phyloP scores from a whole-genome alignment of 495 filamentous ascomycete species.

The Daldinia grandis region DNA sequence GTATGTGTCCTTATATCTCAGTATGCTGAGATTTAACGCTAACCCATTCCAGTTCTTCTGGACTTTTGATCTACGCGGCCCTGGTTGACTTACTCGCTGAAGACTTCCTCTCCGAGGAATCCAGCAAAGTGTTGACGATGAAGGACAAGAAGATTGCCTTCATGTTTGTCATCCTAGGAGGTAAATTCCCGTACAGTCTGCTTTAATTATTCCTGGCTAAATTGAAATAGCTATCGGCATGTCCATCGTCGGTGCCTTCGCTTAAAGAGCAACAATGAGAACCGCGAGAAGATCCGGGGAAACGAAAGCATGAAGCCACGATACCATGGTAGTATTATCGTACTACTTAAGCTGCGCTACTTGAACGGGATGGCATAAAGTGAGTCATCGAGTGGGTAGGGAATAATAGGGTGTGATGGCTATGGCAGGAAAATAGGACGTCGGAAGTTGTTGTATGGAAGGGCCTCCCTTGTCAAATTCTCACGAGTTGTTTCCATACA shows the following conservation, averaged over 20 bases:
- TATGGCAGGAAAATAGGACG: constrained; percentile 12
- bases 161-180: constrained; percentile 52
- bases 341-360: constrained; percentile 13
- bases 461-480: constrained; percentile 27
- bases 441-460: constrained; percentile 14
- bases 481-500: constrained; percentile 21
- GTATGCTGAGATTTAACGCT: not conserved
- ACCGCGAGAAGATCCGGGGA: constrained; percentile 6
- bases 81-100: constrained; percentile 70
- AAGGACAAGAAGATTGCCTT: constrained; percentile 56
- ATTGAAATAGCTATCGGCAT: constrained; percentile 54
- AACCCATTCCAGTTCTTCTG: constrained; percentile 55
- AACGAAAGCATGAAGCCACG: constrained; percentile 11
- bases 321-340: constrained; percentile 11
- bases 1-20: constrained; percentile 42
- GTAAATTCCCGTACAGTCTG: constrained; percentile 37
- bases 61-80: constrained; percentile 68
- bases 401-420: constrained; percentile 20
- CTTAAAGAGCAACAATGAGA: constrained; percentile 40
- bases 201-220: constrained; percentile 27
- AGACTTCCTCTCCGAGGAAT: constrained; percentile 70
- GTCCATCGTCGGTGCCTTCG: constrained; percentile 69
- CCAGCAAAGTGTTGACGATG: constrained; percentile 51
- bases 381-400: constrained; percentile 4
- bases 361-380: not conserved